A percentile compares a stretch with the other conserved stretches of the same genome.
Conservation (phyloP, 345 rosid genomes). For the Citrus sp. region DNA sequence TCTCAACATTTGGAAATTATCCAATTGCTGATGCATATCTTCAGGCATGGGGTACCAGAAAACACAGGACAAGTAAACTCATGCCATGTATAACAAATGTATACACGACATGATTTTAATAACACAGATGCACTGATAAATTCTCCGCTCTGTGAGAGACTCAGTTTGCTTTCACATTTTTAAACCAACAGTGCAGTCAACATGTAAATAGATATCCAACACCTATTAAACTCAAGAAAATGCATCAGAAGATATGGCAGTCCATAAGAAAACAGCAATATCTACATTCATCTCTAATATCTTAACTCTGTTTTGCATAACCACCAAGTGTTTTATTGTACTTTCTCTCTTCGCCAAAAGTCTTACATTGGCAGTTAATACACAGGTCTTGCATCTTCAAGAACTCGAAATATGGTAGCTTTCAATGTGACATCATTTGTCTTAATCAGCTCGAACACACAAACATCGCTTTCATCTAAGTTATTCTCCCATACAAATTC, state of each 20-base stretch:
- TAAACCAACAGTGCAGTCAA: neutral
- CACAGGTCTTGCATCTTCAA: constrained; percentile 19
- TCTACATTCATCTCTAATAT: neutral
- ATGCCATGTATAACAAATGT: neutral
- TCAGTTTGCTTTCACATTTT: neutral
- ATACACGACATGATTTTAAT: neutral
- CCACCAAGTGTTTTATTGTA: neutral
- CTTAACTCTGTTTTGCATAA: neutral
- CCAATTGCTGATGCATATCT: neutral
- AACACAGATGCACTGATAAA: neutral
- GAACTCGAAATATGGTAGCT: constrained; percentile 50
- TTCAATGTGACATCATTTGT: constrained; percentile 36
- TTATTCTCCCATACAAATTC: constrained; percentile 50
- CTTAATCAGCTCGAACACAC: constrained; percentile 50
- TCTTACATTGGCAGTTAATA: neutral
- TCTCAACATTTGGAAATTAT: neutral
- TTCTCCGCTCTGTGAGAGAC: neutral
- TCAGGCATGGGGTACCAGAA: neutral
- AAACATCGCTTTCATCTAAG: constrained; percentile 56
- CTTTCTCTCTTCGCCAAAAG: neutral
- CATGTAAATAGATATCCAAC: neutral
- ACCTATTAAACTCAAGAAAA: neutral
- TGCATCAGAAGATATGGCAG: neutral
- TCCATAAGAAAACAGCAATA: neutral
- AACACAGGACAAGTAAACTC: neutral